A percentile compares a stretch with the other conserved stretches of the same genome.
phyloP scores from a whole-genome alignment of 371 early-diverging fungal genomes.

The Rhizopus arrhizus region DNA sequence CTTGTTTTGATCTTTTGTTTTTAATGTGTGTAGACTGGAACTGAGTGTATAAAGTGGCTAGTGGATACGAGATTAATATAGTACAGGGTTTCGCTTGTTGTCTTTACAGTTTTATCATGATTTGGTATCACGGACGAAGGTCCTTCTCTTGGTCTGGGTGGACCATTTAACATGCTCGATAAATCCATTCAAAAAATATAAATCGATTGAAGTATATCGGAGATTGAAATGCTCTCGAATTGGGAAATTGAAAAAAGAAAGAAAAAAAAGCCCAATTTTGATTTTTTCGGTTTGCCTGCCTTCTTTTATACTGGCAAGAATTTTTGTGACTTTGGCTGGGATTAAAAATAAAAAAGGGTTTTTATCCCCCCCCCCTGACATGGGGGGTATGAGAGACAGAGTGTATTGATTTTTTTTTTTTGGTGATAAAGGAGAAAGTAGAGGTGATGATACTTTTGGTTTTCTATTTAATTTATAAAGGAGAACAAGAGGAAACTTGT shows the following conservation, averaged over 20 bases:
- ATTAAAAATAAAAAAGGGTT: neutral
- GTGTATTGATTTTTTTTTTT: too few species aligned
- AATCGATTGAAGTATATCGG: neutral
- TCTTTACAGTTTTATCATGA: neutral
- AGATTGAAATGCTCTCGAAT: neutral
- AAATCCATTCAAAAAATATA: constrained; percentile 24
- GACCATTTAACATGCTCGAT: constrained; percentile 31
- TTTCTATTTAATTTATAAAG: too few species aligned
- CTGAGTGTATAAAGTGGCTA: neutral
- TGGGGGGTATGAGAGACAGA: too few species aligned
- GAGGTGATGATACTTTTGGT: too few species aligned
- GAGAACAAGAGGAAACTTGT: too few species aligned
- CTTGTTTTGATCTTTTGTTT: neutral
- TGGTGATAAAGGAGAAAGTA: too few species aligned
- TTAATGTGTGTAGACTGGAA: neutral
- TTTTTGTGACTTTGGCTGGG: neutral
- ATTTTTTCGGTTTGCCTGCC: neutral
- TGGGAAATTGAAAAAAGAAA: neutral
- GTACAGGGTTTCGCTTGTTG: too few species aligned
- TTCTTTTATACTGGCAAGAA: neutral
- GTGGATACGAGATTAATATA: too few species aligned
- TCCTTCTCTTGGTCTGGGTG: neutral
- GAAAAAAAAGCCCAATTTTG: neutral
- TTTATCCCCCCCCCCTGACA: too few species aligned
- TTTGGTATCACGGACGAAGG: neutral